phyloP scores from a whole-genome alignment of 1,284 basidiomycete genomes.

The Ustilago xerochloae region DNA sequence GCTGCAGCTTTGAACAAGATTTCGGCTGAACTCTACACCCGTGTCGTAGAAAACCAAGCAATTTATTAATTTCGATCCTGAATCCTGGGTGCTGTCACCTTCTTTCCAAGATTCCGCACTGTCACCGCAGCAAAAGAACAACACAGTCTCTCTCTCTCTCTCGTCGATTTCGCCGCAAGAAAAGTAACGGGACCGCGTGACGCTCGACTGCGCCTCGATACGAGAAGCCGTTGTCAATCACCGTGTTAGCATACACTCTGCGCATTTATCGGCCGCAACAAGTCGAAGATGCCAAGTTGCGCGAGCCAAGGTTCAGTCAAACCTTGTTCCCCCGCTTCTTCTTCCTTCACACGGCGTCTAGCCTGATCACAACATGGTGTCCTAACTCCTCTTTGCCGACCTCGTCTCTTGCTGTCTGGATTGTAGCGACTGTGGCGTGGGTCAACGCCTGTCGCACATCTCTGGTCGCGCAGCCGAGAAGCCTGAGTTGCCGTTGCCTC shows the following conservation, averaged over 20 bases:
- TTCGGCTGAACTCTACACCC: slow-evolving; percentile 17
- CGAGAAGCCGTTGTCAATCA: background rate
- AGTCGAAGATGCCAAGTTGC: background rate
- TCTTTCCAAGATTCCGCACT: background rate
- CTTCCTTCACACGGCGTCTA: no score
- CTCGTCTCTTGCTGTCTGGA: no score
- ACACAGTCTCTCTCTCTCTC: background rate
- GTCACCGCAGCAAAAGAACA: background rate
- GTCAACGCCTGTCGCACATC: background rate
- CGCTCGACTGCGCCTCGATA: background rate
- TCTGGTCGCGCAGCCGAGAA: no score
- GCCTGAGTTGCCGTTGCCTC: background rate
- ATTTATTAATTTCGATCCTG: slow-evolving; percentile 2
- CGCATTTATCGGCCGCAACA: background rate
- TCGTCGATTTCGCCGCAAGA: slow-evolving; percentile 3
- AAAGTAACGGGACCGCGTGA: background rate
- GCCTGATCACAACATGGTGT: no score
- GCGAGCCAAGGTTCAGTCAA: background rate
- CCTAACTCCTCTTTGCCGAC: no score
- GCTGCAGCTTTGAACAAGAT: slow-evolving; percentile 8
- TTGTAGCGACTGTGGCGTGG: background rate
- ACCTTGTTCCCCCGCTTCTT: background rate
- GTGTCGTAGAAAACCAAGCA: background rate
- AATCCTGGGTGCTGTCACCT: background rate
- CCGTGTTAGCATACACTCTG: no score